Evolutionary conservation across 805 yeast species (phyloP).

Genomic region (Yarrowia sp.): DNA sequence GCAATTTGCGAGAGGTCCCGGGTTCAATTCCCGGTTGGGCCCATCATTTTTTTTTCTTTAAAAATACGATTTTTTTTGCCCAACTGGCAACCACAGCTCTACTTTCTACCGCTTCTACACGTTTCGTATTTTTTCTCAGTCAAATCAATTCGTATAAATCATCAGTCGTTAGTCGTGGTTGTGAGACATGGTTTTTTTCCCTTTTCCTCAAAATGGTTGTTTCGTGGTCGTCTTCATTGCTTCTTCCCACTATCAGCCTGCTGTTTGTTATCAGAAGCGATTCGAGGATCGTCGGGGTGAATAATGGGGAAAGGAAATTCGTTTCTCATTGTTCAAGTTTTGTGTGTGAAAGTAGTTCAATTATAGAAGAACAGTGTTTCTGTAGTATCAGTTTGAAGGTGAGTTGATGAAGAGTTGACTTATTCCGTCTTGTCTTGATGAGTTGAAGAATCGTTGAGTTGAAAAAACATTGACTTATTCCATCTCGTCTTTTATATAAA

Average conservation of each 20-base stretch:
- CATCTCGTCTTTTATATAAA: no score
- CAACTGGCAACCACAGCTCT: background rate
- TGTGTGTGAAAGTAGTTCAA: background rate
- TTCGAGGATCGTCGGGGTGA: constrained; percentile 15
- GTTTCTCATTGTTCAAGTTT: constrained; percentile 18
- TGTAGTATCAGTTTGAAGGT: background rate
- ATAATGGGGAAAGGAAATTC: constrained; percentile 26
- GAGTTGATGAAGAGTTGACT: no score
- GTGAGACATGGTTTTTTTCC: no score
- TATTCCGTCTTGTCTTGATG: no score
- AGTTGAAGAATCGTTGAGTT: no score
- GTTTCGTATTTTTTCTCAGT: no score
- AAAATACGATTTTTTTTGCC: no score
- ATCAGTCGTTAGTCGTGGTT: background rate
- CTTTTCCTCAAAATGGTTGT: no score
- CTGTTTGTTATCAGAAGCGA: background rate
- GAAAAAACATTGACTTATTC: no score
- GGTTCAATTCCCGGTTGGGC: constrained; percentile 37
- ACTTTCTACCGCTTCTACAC: no score
- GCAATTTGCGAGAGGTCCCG: constrained; percentile 38
- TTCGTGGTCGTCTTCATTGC: no score
- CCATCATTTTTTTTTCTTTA: background rate
- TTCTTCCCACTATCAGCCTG: constrained; percentile 1
- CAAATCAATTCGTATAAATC: background rate
- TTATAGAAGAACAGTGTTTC: background rate